A percentile compares a stretch with the other conserved stretches of the same genome.
Conservation (phyloP, 768 basidiomycete genomes). For the Termitomyces sp. region DNA sequence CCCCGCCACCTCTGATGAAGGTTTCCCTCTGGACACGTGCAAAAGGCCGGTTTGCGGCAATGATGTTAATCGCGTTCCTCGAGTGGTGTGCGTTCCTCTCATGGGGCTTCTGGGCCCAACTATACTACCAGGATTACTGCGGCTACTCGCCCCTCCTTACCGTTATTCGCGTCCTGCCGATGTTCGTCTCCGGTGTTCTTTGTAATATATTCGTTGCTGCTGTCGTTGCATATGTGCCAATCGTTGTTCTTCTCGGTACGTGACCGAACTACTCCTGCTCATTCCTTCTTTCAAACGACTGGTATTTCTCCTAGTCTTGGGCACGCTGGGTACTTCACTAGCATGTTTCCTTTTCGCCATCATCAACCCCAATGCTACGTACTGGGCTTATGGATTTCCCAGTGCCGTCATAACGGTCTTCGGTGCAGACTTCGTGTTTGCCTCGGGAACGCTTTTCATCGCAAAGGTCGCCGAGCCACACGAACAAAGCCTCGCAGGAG, state of each 20-base stretch:
- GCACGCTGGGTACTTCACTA: constrained; percentile 50
- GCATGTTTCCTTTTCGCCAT: constrained; percentile 66
- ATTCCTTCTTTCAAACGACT: too few relatives aligned
- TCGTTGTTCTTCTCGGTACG: constrained; percentile 55
- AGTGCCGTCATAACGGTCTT: constrained; percentile 58
- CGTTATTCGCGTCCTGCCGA: constrained; percentile 65
- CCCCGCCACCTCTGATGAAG: constrained; percentile 57
- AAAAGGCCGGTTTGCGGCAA: constrained; percentile 48
- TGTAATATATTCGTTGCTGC: constrained; percentile 65
- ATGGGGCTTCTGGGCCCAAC: constrained; percentile 39
- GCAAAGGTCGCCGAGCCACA: constrained; percentile 59
- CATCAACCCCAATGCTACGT: constrained; percentile 48
- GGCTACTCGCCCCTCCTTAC: constrained; percentile 49
- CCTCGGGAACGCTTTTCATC: constrained; percentile 69
- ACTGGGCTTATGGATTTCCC: constrained; percentile 77
- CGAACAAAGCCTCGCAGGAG: constrained; percentile 75
- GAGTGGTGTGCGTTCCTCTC: constrained; percentile 50
- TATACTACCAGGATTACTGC: constrained; percentile 69
- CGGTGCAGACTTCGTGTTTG: constrained; percentile 75
- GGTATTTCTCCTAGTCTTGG: constrained; percentile 21
- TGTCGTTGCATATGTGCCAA: constrained; percentile 46
- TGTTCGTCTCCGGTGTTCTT: constrained; percentile 57
- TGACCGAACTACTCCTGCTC: not conserved
- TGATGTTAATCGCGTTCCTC: constrained; percentile 52
- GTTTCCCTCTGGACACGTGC: constrained; percentile 55